Percentiles rank a stretch among this genome's conserved stretches.
Evolutionary conservation across 345 rosid species (phyloP).

Genomic region (Moricandia moricandioides): DNA sequence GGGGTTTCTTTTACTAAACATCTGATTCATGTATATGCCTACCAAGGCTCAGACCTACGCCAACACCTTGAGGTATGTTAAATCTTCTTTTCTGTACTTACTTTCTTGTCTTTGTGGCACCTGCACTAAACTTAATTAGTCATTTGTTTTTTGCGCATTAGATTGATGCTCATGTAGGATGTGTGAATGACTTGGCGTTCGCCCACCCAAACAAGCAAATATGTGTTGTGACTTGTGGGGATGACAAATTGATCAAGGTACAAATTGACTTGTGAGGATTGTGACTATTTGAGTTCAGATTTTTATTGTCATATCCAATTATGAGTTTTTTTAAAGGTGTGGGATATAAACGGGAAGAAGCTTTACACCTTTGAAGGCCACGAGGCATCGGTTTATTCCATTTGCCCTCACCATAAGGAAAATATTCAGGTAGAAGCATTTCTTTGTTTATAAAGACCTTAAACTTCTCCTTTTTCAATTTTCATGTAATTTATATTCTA

Average conservation of each 20-base stretch:
- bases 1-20: conserved; percentile 76
- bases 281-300: not conserved
- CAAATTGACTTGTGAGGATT: not conserved
- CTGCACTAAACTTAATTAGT: not conserved
- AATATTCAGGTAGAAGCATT: conserved; percentile 40
- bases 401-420: conserved; percentile 61
- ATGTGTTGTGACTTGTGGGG: conserved; percentile 71
- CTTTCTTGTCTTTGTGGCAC: conserved; percentile 2
- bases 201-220: conserved; percentile 49
- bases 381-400: conserved; percentile 63
- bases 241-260: conserved; percentile 78
- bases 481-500: not conserved
- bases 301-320: not conserved
- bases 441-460: not conserved
- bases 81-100: not conserved
- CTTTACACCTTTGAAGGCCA: conserved; percentile 72
- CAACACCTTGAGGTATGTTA: conserved; percentile 61
- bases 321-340: conserved; percentile 40
- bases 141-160: conserved; percentile 28
- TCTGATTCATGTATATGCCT: conserved; percentile 64
- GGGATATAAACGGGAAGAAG: conserved; percentile 60
- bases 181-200: conserved; percentile 78
- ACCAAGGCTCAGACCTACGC: conserved; percentile 53
- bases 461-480: not conserved
- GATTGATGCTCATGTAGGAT: conserved; percentile 78